Evolutionary conservation across 2,329 filamentous ascomycete genomes (phyloP).

Genomic region (Gremmenia infestans): DNA sequence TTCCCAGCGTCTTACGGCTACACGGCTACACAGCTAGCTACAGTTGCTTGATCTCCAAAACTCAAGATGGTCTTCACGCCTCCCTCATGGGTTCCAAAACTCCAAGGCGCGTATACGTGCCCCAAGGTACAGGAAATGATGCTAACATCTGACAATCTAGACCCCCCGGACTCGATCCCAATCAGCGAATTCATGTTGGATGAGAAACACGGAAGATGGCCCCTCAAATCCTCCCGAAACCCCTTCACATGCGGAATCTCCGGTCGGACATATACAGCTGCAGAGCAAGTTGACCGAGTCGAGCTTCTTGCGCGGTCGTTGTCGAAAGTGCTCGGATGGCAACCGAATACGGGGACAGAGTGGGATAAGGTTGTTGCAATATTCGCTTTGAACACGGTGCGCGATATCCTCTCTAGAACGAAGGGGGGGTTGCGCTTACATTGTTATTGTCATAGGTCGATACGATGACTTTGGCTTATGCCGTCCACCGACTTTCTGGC

Average conservation of each 20-base stretch:
- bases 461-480: constrained; percentile 67
- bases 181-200: constrained; percentile 73
- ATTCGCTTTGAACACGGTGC: constrained; percentile 75
- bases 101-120: constrained; percentile 31
- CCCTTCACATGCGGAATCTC: constrained; percentile 75
- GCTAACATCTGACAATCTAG: constrained; percentile 10
- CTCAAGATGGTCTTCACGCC: constrained; percentile 45
- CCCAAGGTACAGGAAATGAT: background rate
- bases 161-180: constrained; percentile 63
- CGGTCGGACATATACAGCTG: constrained; percentile 59
- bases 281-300: constrained; percentile 60
- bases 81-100: constrained; percentile 55
- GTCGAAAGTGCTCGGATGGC: constrained; percentile 65
- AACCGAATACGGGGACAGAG: constrained; percentile 64
- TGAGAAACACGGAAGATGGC: constrained; percentile 62
- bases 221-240: constrained; percentile 57
- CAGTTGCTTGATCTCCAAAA: too few species aligned
- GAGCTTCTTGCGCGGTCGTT: constrained; percentile 64
- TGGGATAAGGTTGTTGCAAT: constrained; percentile 77
- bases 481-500: constrained; percentile 70
- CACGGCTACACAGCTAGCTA: too few species aligned
- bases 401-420: constrained; percentile 23
- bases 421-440: background rate
- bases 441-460: constrained; percentile 52
- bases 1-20: too few species aligned